Conservation (phyloP, 305 asterid species). For the Fraxinus albicans region DNA sequence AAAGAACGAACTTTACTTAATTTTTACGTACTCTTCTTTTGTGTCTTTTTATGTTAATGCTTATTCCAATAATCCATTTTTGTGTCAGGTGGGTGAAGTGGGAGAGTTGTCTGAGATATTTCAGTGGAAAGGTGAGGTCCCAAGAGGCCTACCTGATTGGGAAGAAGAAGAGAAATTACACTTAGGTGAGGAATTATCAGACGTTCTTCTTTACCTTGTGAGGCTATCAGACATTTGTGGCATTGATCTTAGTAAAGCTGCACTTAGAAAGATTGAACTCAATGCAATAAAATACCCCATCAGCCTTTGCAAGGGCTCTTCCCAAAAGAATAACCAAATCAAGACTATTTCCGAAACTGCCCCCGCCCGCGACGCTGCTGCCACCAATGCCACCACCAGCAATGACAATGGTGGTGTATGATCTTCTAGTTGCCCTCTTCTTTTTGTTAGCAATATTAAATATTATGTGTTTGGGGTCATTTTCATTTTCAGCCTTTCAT, state of each 20-base stretch:
- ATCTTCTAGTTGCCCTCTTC: background rate
- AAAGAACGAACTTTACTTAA: background rate
- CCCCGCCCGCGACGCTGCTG: background rate
- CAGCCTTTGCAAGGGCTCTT: constrained; percentile 38
- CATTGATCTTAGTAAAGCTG: constrained; percentile 50
- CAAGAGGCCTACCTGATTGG: constrained; percentile 51
- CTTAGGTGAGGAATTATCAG: constrained; percentile 55
- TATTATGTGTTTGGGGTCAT: background rate
- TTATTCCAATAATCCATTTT: background rate
- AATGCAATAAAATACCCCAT: constrained; percentile 48
- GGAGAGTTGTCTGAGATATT: constrained; percentile 56
- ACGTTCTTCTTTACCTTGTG: constrained; percentile 47
- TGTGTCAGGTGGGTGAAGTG: constrained; percentile 50
- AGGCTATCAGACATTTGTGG: constrained; percentile 51
- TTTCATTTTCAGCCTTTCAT: background rate
- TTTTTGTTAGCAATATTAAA: background rate
- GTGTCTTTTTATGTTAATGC: background rate
- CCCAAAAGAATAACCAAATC: constrained; percentile 22
- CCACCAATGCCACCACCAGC: background rate
- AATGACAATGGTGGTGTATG: constrained; percentile 24
- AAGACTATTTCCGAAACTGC: background rate
- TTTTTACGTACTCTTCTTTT: background rate
- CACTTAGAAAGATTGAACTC: constrained; percentile 37
- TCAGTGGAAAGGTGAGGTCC: constrained; percentile 61
- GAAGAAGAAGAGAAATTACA: constrained; percentile 44